phyloP scores from a whole-genome alignment of 1,284 basidiomycete species.

The Cryptococcus amylolentus region DNA sequence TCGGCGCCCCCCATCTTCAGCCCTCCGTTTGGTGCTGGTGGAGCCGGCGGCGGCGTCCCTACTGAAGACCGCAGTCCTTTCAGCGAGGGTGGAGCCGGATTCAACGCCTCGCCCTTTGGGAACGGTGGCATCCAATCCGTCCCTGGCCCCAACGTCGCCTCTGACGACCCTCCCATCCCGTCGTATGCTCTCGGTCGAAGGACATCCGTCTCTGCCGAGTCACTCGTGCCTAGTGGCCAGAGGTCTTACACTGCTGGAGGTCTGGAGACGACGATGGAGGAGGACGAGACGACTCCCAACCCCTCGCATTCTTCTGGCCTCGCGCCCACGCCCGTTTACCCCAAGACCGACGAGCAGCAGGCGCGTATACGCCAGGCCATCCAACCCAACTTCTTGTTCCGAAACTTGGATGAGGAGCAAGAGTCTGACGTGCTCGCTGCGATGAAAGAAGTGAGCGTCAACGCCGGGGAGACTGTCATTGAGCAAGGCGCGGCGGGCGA shows the following conservation, averaged over 20 bases:
- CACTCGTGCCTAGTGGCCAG: constrained; percentile 74
- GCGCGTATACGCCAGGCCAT: constrained; percentile 83
- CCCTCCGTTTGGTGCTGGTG: constrained; percentile 27
- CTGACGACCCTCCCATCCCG: constrained; percentile 43
- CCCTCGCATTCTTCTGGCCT: constrained; percentile 14
- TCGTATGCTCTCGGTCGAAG: constrained; percentile 78
- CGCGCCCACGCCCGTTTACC: constrained; percentile 59
- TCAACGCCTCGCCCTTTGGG: constrained; percentile 42
- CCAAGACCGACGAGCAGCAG: constrained; percentile 81
- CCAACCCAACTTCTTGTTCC: constrained; percentile 87
- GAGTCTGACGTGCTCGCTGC: constrained; percentile 87
- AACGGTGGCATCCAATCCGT: constrained; percentile 53
- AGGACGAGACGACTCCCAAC: constrained; percentile 45
- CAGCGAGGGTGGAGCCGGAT: constrained; percentile 23
- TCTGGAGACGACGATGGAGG: constrained; percentile 34
- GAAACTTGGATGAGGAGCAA: constrained; percentile 94
- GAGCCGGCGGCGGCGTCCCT: background rate
- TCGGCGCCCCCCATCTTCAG: constrained; percentile 19
- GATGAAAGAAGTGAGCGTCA: constrained; percentile 83
- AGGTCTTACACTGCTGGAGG: constrained; percentile 23
- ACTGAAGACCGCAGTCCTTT: constrained; percentile 25
- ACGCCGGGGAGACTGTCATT: constrained; percentile 78
- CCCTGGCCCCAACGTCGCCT: constrained; percentile 35
- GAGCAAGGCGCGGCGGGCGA: constrained; percentile 95
- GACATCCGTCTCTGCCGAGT: constrained; percentile 95